Conservation (phyloP, 306 rosid species). For the Myrica gale region DNA sequence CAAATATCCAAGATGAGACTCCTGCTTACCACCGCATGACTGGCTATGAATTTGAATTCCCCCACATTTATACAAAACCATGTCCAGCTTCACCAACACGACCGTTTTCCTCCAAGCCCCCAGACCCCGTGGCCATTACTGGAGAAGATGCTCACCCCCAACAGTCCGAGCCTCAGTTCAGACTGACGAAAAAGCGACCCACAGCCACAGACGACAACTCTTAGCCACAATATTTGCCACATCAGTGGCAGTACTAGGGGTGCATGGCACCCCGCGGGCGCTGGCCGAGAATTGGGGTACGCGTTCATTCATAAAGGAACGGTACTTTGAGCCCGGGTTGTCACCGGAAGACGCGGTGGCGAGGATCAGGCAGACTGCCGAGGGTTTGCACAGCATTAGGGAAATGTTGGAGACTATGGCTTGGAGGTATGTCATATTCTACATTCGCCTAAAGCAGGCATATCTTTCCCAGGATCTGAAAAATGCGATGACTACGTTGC, state of each 20-base stretch:
- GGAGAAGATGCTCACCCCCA: background rate
- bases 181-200: conserved; percentile 20
- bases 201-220: conserved; percentile 52
- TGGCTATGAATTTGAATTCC: background rate
- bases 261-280: conserved; percentile 33
- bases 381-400: conserved; percentile 77
- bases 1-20: conserved; percentile 20
- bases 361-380: conserved; percentile 80
- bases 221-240: conserved; percentile 49
- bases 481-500: conserved; percentile 59
- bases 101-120: conserved; percentile 50
- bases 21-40: conserved; percentile 12
- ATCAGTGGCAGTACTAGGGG: conserved; percentile 33
- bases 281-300: conserved; percentile 80
- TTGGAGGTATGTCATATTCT: conserved; percentile 87
- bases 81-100: conserved; percentile 65
- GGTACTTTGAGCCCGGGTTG: conserved; percentile 66
- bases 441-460: conserved; percentile 65
- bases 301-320: conserved; percentile 59
- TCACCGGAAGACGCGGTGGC: conserved; percentile 81
- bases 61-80: conserved; percentile 34
- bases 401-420: conserved; percentile 81
- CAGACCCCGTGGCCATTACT: conserved; percentile 24
- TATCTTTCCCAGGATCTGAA: conserved; percentile 81
- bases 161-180: conserved; percentile 26